Percentiles rank a stretch among this genome's conserved stretches.
phyloP scores from a whole-genome alignment of 306 rosid genomes.

The Quercus berberidifolia region DNA sequence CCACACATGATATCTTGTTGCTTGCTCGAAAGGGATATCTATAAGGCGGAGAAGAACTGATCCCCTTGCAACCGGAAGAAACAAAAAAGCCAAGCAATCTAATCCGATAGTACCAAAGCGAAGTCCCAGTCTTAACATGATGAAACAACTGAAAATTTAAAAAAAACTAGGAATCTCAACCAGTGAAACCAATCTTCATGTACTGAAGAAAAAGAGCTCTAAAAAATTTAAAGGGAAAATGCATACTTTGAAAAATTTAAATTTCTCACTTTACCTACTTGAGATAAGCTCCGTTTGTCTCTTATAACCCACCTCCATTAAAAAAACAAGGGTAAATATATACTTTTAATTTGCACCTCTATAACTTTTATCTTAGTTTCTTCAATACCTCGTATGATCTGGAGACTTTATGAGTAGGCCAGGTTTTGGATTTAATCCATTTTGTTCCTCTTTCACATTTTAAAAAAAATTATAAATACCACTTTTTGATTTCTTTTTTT shows the following conservation, averaged over 20 bases:
- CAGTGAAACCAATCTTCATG: conserved; percentile 2
- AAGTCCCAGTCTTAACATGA: conserved; percentile 55
- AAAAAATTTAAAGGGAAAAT: not conserved
- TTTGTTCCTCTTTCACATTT: too few species aligned
- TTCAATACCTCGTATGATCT: too few species aligned
- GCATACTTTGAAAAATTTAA: not conserved
- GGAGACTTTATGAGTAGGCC: too few species aligned
- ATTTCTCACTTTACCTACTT: not conserved
- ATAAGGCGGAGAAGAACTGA: conserved; percentile 79
- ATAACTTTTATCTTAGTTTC: too few species aligned
- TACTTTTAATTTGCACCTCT: too few species aligned
- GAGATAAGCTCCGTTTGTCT: too few species aligned
- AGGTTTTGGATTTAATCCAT: too few species aligned
- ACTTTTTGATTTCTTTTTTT: too few species aligned
- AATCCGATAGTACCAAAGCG: conserved; percentile 66
- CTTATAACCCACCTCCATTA: too few species aligned
- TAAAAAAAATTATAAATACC: too few species aligned
- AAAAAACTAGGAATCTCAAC: conserved; percentile 20
- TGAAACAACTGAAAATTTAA: conserved; percentile 37
- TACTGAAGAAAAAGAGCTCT: not conserved
- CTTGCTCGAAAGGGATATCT: conserved; percentile 89
- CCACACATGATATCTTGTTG: conserved; percentile 90
- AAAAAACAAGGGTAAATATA: too few species aligned
- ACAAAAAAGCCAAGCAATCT: conserved; percentile 62
- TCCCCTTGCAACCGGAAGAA: conserved; percentile 87